Conservation (phyloP, 83 land plant genomes). For the Larix sibirica region DNA sequence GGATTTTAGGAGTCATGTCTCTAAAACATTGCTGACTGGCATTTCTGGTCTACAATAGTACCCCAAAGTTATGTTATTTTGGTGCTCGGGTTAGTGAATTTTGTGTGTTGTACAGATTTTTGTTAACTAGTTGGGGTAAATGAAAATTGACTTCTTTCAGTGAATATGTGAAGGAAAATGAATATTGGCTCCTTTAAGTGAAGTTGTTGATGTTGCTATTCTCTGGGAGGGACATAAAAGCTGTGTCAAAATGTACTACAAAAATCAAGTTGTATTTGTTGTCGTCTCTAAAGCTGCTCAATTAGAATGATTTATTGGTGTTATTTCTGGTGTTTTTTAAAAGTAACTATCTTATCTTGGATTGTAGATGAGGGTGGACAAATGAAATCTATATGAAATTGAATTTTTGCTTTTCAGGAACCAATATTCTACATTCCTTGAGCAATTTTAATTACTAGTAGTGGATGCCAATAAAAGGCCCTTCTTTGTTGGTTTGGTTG, state of each 20-base stretch:
- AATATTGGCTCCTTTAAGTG: neutral
- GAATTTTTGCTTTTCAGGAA: too few relatives aligned
- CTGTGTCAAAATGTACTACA: conserved; percentile 7
- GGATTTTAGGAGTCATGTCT: neutral
- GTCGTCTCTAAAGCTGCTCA: neutral
- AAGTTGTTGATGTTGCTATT: neutral
- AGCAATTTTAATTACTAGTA: too few relatives aligned
- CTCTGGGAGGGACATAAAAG: neutral
- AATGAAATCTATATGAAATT: too few relatives aligned
- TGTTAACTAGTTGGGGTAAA: neutral
- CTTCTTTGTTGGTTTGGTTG: too few relatives aligned
- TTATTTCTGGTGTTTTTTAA: conserved; percentile 8
- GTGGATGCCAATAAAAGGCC: too few relatives aligned
- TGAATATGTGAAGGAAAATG: neutral
- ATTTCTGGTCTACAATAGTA: conserved; percentile 7
- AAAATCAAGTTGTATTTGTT: conserved; percentile 3
- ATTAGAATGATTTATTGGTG: conserved; percentile 13
- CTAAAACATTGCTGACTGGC: neutral
- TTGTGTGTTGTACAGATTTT: conserved; percentile 11
- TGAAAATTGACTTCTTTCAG: conserved; percentile 2
- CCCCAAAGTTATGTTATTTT: neutral
- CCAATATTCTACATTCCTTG: too few relatives aligned
- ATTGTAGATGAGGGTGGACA: too few relatives aligned
- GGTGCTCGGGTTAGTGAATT: conserved; percentile 2
- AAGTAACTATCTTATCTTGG: too few relatives aligned